A percentile compares a stretch with the other conserved stretches of the same genome.
Conservation (phyloP, 306 rosid species). For the Glycine soja region DNA sequence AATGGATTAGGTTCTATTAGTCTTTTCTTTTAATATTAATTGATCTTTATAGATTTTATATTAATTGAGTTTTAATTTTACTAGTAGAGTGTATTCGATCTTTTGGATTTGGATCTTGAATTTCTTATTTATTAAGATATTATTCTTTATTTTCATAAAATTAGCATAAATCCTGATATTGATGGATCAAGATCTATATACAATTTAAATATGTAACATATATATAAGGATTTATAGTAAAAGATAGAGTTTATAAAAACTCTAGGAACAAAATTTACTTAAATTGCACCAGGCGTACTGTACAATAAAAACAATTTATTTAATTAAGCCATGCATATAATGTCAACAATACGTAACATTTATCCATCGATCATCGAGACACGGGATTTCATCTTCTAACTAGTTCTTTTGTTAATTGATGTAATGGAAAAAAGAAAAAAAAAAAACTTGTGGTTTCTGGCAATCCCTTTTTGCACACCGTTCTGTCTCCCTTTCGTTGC, state of each 20-base stretch:
- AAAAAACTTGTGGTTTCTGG: neutral
- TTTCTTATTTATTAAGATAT: neutral
- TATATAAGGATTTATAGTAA: neutral
- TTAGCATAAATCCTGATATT: too few species aligned
- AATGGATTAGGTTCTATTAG: neutral
- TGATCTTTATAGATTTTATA: too few species aligned
- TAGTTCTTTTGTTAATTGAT: too few species aligned
- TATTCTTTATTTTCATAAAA: too few species aligned
- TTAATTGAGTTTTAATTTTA: neutral
- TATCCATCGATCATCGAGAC: too few species aligned
- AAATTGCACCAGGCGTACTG: neutral
- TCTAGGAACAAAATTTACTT: neutral
- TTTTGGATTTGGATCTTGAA: neutral
- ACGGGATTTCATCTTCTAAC: too few species aligned
- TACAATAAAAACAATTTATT: neutral
- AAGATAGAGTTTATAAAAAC: neutral
- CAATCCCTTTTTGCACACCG: neutral
- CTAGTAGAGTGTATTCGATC: neutral
- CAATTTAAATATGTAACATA: too few species aligned
- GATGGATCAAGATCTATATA: too few species aligned
- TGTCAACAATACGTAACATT: neutral
- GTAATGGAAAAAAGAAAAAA: too few species aligned
- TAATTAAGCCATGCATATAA: neutral
- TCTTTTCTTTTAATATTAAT: neutral
- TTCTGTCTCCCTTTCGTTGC: neutral